Evolutionary conservation across 352 stramenopile species (phyloP).

Genomic region (Globisporangium abappressorium): DNA sequence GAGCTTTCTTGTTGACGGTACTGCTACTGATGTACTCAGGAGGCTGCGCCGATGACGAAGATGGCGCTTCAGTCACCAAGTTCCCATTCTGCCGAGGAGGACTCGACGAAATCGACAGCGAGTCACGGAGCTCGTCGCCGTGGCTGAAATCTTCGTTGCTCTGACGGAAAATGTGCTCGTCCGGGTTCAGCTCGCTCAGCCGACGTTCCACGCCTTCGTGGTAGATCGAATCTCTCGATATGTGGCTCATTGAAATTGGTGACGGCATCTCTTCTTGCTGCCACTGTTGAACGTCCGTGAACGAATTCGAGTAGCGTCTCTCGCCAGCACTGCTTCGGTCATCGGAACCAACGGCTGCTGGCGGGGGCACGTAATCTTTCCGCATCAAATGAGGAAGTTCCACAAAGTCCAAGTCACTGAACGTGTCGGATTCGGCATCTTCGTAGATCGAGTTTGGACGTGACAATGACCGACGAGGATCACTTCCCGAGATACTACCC

Average conservation of each 20-base stretch:
- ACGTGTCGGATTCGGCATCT: conserved; percentile 61
- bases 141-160: conserved; percentile 7
- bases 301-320: conserved; percentile 27
- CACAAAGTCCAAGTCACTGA: conserved; percentile 72
- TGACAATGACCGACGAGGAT: conserved; percentile 18
- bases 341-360: conserved; percentile 6
- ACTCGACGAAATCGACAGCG: conserved; percentile 6
- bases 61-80: not conserved
- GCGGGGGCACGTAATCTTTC: conserved; percentile 37
- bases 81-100: conserved; percentile 4
- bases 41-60: not conserved
- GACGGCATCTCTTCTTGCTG: conserved; percentile 9
- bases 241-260: conserved; percentile 5
- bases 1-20: conserved; percentile 2
- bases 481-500: conserved; percentile 31
- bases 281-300: conserved; percentile 43
- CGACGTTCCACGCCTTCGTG: conserved; percentile 17
- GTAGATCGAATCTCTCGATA: conserved; percentile 25
- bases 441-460: conserved; percentile 50
- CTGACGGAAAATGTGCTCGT: conserved; percentile 15
- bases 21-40: conserved; percentile 10
- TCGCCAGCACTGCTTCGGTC: conserved; percentile 28
- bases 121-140: not conserved
- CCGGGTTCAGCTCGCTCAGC: conserved; percentile 11
- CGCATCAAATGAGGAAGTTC: conserved; percentile 73